phyloP scores from a whole-genome alignment of 257 asterid genomes.

The Eucommia ulmoides region DNA sequence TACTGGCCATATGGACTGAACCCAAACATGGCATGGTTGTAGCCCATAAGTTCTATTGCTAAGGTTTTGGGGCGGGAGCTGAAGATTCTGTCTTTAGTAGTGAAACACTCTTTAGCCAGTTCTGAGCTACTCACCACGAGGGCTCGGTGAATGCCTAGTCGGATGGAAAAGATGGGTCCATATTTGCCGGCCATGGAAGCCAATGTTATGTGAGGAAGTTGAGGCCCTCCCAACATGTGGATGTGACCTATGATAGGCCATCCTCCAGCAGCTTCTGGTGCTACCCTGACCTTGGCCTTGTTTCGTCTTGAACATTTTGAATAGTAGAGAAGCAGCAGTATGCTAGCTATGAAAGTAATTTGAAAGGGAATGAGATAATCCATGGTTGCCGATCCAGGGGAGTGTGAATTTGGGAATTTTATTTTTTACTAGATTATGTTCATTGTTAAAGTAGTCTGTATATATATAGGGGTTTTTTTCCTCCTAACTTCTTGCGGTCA shows the following conservation, averaged over 20 bases:
- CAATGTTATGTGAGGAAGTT: conserved; percentile 5
- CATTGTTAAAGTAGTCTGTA: too few species aligned
- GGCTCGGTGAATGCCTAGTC: conserved; percentile 11
- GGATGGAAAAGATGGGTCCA: conserved; percentile 4
- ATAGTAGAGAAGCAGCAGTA: too few species aligned
- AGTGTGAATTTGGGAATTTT: too few species aligned
- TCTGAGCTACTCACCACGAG: conserved; percentile 13
- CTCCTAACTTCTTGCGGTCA: too few species aligned
- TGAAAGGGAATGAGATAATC: too few species aligned
- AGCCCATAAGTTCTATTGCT: conserved; percentile 12
- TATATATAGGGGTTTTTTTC: too few species aligned
- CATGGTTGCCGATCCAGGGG: too few species aligned
- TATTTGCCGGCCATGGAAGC: conserved; percentile 7
- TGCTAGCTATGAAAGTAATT: too few species aligned
- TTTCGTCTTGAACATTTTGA: too few species aligned
- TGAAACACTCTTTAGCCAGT: conserved; percentile 14
- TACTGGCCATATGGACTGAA: conserved; percentile 41
- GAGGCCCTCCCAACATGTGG: conserved; percentile 9
- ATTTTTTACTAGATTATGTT: too few species aligned
- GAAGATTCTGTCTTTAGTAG: conserved; percentile 9
- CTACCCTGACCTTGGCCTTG: too few species aligned
- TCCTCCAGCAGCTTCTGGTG: conserved; percentile 18
- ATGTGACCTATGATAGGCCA: conserved; percentile 30
- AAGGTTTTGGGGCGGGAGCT: conserved; percentile 10
- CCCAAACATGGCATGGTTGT: conserved; percentile 10